A percentile compares a stretch with the other conserved stretches of the same genome.
phyloP scores from a whole-genome alignment of 306 rosid genomes.

The Cicer judaicum region DNA sequence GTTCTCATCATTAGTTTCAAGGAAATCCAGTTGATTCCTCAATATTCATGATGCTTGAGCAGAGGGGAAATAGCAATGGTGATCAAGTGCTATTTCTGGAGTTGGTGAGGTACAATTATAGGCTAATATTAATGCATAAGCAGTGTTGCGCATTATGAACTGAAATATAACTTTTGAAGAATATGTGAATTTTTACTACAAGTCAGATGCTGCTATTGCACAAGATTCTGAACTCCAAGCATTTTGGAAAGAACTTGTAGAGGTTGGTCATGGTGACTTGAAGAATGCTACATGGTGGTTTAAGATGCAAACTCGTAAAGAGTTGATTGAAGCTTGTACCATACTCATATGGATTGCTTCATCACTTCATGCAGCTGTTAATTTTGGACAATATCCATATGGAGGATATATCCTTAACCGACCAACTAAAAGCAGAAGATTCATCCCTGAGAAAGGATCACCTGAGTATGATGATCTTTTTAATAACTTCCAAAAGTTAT shows the following conservation, averaged over 20 bases:
- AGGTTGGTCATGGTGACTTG: conserved; percentile 68
- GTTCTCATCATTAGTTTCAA: no score
- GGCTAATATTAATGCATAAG: neutral
- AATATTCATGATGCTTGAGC: no score
- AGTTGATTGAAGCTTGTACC: conserved; percentile 52
- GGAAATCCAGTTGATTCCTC: no score
- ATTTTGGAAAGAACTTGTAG: conserved; percentile 67
- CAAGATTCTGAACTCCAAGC: conserved; percentile 67
- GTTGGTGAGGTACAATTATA: no score
- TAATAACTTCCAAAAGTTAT: conserved; percentile 51
- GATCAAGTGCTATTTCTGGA: no score
- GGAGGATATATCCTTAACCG: conserved; percentile 75
- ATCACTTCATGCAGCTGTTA: conserved; percentile 72
- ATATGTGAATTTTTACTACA: conserved; percentile 60
- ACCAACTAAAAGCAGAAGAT: conserved; percentile 59
- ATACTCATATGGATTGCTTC: conserved; percentile 72
- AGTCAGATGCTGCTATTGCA: conserved; percentile 47
- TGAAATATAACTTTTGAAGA: conserved; percentile 51
- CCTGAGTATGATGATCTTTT: conserved; percentile 60
- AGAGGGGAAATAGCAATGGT: no score
- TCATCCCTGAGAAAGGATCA: conserved; percentile 66
- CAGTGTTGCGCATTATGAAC: neutral
- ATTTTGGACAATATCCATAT: conserved; percentile 73
- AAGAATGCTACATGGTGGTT: conserved; percentile 64
- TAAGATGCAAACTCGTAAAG: conserved; percentile 52